Evolutionary conservation across 306 rosid genomes (phyloP), one percentile per base, ranked within the genome.

Genomic region (Hippophae rhamnoides): DNA sequence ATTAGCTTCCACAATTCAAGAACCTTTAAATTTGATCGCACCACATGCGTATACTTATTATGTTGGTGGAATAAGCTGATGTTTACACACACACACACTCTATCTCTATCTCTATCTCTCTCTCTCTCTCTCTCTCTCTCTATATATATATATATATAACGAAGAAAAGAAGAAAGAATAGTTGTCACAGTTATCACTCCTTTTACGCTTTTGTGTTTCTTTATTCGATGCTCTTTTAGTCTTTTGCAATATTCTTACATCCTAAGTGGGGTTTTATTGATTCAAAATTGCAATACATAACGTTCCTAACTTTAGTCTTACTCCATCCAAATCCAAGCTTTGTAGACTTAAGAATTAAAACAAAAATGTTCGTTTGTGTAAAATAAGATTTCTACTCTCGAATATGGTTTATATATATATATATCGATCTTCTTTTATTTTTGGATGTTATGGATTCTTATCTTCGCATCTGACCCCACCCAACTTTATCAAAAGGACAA

Each of bases 41-140:
- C 79, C 89, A 80, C 87, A 81, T 83, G 95, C 75, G 66, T 58
- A 71, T 65, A 31, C 14, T 12, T 49, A 27, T 67, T 68, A 65
- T 73, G 76, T 51, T 76, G 76, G 83, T 81, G 87, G 87, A 74
- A 60, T 67, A 71, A 45, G 76, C 23, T 87, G 80, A 84, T 79
- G 79, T 76, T 79, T 31, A 31, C 38, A 31, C 38, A 18, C 18
- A 18, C 38, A 31, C 38, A n/a, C n/a, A n/a, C n/a, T n/a, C n/a
- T n/a, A n/a, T n/a, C n/a, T n/a, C n/a, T n/a, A n/a, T n/a, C n/a
- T n/a, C n/a, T n/a, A n/a, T n/a, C n/a, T n/a, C n/a, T n/a, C n/a
- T n/a, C n/a, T n/a, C n/a, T n/a, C n/a, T n/a, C n/a, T n/a, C n/a
- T n/a, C n/a, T n/a, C n/a, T n/a, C n/a, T 31, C 23, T 18, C 1